Evolutionary conservation across 345 rosid species (phyloP).

Genomic region (Kernera saxatilis): DNA sequence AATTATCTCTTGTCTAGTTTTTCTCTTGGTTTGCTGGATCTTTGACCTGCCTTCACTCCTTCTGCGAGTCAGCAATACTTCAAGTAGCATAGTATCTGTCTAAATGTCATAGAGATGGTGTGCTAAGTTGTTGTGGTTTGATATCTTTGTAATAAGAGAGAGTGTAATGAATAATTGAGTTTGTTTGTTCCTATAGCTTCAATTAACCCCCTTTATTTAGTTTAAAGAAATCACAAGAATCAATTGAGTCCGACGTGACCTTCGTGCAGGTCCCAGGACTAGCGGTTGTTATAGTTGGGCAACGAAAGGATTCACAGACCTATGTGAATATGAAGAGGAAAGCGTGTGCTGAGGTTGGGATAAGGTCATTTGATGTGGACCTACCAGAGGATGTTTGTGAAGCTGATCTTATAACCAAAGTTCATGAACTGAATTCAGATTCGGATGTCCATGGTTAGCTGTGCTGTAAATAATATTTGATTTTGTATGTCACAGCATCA

Average conservation of each 20-base stretch:
- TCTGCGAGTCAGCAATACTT: no score
- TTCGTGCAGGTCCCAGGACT: slow-evolving; percentile 74
- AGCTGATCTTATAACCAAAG: slow-evolving; percentile 68
- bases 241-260: neutral
- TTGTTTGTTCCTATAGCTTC: neutral
- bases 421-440: slow-evolving; percentile 72
- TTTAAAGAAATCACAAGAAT: neutral
- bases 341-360: slow-evolving; percentile 91
- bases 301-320: slow-evolving; percentile 79
- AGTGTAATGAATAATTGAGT: neutral
- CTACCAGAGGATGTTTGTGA: slow-evolving; percentile 74
- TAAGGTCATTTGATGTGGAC: slow-evolving; percentile 65
- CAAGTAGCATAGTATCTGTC: neutral
- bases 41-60: neutral
- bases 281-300: slow-evolving; percentile 83
- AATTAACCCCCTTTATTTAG: neutral
- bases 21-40: neutral
- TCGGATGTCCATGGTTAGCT: slow-evolving; percentile 70
- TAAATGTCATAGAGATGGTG: neutral
- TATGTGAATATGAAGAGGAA: slow-evolving; percentile 90
- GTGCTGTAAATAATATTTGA: neutral
- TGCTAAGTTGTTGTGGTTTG: neutral
- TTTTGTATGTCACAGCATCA: neutral
- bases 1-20: neutral
- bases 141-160: neutral